A percentile compares a stretch with the other conserved stretches of the same genome.
These are phyloP conservation scores for Aspergillus sp. DNA, from an alignment of 2,329 filamentous ascomycete genomes.

Conservation along the genomic window DNA sequence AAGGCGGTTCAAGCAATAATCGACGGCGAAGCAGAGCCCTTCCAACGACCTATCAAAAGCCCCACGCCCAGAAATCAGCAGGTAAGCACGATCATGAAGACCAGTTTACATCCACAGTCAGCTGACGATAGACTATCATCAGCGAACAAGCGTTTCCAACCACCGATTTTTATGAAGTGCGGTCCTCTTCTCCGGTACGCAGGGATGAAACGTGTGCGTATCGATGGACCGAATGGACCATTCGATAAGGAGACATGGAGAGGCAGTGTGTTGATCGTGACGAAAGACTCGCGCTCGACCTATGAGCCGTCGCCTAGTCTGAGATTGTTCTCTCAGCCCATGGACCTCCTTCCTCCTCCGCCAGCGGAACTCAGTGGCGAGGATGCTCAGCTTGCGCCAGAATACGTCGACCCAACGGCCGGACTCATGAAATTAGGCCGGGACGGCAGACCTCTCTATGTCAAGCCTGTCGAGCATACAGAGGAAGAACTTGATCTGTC, in stretches of 20 bases:
- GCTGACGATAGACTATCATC: conserved; percentile 30
- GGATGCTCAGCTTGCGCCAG: conserved; percentile 60
- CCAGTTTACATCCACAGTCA: neutral
- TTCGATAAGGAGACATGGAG: conserved; percentile 79
- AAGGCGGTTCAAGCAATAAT: conserved; percentile 52
- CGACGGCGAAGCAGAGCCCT: conserved; percentile 48
- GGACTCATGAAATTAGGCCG: conserved; percentile 83
- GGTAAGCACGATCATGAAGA: conserved; percentile 19
- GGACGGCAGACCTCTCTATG: conserved; percentile 81
- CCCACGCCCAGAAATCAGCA: conserved; percentile 31
- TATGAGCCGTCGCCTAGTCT: conserved; percentile 77
- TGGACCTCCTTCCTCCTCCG: conserved; percentile 76
- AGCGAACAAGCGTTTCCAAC: conserved; percentile 69
- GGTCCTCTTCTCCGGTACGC: conserved; percentile 88
- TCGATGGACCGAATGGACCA: conserved; percentile 32
- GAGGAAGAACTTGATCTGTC: conserved; percentile 78
- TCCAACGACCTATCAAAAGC: conserved; percentile 33
- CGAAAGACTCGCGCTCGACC: conserved; percentile 76
- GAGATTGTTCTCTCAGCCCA: conserved; percentile 81
- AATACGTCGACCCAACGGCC: conserved; percentile 86
- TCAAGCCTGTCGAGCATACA: conserved; percentile 83
- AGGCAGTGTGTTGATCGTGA: conserved; percentile 94
- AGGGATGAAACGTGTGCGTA: conserved; percentile 64
- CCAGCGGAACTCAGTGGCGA: conserved; percentile 66
- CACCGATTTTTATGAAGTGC: conserved; percentile 80